Conservation (phyloP, 1,139 yeast species). For the Hyphopichia khmerensis region DNA sequence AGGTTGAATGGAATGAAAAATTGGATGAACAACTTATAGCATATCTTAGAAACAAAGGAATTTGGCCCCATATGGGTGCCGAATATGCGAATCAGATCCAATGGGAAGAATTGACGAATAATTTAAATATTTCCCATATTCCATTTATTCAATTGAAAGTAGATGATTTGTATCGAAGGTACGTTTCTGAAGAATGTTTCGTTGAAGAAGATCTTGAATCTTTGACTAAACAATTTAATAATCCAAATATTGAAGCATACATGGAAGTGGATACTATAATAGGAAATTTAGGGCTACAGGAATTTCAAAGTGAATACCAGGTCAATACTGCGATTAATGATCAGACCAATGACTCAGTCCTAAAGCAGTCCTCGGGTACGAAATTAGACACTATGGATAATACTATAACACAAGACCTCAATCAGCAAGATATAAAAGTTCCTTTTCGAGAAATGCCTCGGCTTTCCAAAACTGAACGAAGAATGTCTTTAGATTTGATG, state of each 20-base stretch:
- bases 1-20: conserved; percentile 1
- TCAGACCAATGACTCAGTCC: not conserved
- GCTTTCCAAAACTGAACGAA: conserved; percentile 9
- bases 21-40: not conserved
- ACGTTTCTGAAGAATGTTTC: conserved; percentile 3
- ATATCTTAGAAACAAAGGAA: not conserved
- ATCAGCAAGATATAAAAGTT: too few relatives aligned
- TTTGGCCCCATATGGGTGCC: not conserved
- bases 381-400: not conserved
- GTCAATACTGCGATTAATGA: not conserved
- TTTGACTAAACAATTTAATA: conserved; percentile 3
- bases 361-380: not conserved
- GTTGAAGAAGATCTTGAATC: conserved; percentile 7
- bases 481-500: conserved; percentile 35
- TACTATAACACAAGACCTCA: not conserved
- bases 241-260: not conserved
- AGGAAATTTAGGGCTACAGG: conserved; percentile 12
- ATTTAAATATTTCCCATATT: conserved; percentile 6
- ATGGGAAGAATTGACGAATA: conserved; percentile 1
- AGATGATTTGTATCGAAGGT: conserved; percentile 22
- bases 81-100: not conserved
- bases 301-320: conserved; percentile 10
- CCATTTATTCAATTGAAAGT: conserved; percentile 20
- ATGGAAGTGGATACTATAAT: conserved; percentile 19
- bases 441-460: not conserved